Conservation (phyloP, 495 filamentous ascomycete genomes). For the Beverwykella pulmonaria region DNA sequence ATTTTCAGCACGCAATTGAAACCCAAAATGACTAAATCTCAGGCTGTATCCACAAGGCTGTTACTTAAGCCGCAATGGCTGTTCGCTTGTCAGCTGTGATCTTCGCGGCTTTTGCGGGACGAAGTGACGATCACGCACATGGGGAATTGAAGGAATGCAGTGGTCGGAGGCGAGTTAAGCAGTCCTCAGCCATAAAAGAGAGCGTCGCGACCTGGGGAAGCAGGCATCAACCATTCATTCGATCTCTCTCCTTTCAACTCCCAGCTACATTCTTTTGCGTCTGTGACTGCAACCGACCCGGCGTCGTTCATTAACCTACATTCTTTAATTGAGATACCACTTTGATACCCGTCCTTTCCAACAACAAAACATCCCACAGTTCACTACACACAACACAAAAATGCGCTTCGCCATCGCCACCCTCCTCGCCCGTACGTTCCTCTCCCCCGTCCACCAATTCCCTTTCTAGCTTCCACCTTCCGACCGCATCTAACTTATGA, state of each 20-base stretch:
- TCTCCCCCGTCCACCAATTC: background rate
- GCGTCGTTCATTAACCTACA: slow-evolving; percentile 29
- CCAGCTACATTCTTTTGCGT: slow-evolving; percentile 12
- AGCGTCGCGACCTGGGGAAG: background rate
- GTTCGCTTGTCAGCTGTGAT: background rate
- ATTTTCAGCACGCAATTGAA: slow-evolving; percentile 5
- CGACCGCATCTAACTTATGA: background rate
- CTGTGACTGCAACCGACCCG: slow-evolving; percentile 34
- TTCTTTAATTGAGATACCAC: background rate
- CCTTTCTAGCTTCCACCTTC: background rate
- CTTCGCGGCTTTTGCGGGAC: background rate
- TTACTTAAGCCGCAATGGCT: slow-evolving; percentile 1
- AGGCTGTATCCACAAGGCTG: background rate
- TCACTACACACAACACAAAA: background rate
- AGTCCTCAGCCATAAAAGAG: slow-evolving; percentile 9
- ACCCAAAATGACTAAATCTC: background rate
- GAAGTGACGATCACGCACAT: background rate
- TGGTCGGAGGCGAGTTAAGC: background rate
- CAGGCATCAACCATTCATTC: background rate
- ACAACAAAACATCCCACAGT: slow-evolving; percentile 3
- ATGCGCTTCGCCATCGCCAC: slow-evolving; percentile 30
- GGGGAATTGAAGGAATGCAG: background rate
- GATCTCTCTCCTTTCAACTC: background rate
- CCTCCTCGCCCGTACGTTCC: slow-evolving; percentile 25
- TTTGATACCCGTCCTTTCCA: background rate